Conservation (phyloP, 371 early-diverging fungal genomes). For the Mortierella sp. region DNA sequence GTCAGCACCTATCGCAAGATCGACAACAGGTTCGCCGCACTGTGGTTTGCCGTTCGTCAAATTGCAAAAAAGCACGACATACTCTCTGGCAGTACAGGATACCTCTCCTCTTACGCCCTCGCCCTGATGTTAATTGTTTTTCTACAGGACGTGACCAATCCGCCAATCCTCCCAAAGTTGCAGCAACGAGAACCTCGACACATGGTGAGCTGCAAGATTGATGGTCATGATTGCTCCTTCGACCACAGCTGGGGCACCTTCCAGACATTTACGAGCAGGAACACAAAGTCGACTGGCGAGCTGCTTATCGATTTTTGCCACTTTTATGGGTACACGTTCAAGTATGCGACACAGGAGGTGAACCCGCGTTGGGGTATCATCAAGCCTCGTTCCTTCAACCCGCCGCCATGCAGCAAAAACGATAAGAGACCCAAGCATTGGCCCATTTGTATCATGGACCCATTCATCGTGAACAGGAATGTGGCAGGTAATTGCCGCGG, state of each 20-base stretch:
- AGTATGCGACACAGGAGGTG: conserved; percentile 63
- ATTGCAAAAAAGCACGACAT: conserved; percentile 64
- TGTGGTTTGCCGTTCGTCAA: conserved; percentile 68
- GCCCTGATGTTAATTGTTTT: conserved; percentile 47
- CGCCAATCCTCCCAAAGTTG: conserved; percentile 1
- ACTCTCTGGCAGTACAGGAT: conserved; percentile 32
- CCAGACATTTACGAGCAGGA: conserved; percentile 60
- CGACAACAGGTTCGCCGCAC: conserved; percentile 67
- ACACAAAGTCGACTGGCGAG: conserved; percentile 57
- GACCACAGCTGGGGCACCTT: conserved; percentile 36
- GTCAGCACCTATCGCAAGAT: conserved; percentile 66
- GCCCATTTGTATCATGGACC: conserved; percentile 14
- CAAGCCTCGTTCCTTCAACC: neutral
- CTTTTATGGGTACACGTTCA: conserved; percentile 64
- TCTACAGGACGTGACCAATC: conserved; percentile 21
- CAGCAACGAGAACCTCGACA: conserved; percentile 5
- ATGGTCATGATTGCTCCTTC: neutral
- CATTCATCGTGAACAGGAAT: conserved; percentile 6
- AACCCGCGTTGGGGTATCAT: conserved; percentile 61
- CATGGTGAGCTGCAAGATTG: neutral
- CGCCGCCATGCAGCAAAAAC: neutral
- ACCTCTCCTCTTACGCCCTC: conserved; percentile 54
- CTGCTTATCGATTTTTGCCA: conserved; percentile 75
- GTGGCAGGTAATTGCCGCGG: conserved; percentile 3
- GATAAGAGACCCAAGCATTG: neutral